Evolutionary conservation across 768 basidiomycete species (phyloP).

Genomic region (Rhizopogon vulgaris): DNA sequence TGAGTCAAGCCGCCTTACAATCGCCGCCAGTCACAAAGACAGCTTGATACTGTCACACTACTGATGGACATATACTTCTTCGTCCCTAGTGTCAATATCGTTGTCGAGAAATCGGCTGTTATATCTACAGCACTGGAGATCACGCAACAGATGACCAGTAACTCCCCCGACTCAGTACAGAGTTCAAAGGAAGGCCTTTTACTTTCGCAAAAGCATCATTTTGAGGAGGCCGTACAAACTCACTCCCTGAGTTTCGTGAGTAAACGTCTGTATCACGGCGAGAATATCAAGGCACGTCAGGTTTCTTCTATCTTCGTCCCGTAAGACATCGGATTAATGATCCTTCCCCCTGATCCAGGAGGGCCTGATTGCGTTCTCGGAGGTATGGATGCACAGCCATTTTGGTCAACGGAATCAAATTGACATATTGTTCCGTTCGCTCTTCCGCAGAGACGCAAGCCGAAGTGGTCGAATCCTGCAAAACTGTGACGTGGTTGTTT

Average conservation of each 20-base stretch:
- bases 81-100: constrained; percentile 55
- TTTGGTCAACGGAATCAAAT: background rate
- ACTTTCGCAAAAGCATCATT: constrained; percentile 44
- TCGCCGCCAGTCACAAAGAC: constrained; percentile 4
- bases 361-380: constrained; percentile 62
- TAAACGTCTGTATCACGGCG: constrained; percentile 48
- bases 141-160: constrained; percentile 52
- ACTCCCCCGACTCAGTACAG: constrained; percentile 78
- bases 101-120: constrained; percentile 51
- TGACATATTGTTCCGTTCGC: background rate
- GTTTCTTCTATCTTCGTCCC: background rate
- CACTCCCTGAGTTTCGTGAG: constrained; percentile 44
- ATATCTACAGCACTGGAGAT: constrained; percentile 54
- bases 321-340: constrained; percentile 5
- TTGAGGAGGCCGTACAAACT: constrained; percentile 42
- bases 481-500: constrained; percentile 36
- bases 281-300: constrained; percentile 60
- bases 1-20: constrained; percentile 33
- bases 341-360: constrained; percentile 36
- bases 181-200: constrained; percentile 68
- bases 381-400: constrained; percentile 36
- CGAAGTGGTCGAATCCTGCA: constrained; percentile 51
- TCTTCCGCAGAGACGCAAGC: constrained; percentile 36
- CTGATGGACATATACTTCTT: constrained; percentile 8
- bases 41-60: background rate